Base-by-base conservation (phyloP, 371 early-diverging fungal species). In the Nosema muscidifuracis region DNA sequence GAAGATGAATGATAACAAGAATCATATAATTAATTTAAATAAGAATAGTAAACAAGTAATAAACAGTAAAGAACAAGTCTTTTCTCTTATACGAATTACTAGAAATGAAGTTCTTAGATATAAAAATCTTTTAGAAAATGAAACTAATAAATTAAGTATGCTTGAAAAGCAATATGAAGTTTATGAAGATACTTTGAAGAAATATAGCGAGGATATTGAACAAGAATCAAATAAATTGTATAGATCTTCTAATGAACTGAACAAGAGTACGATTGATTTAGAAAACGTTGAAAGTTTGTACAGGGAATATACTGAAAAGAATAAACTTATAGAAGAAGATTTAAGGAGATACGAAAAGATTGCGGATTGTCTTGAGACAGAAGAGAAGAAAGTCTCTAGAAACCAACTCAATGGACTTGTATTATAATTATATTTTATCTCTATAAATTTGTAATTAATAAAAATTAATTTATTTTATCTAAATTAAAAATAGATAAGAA, bases 121-220 rank as follows among this genome's bases (percentile, higher is more conserved):
- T 33, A 65, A 28, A 30, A 65, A 61, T 40, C 40, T 66, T 42
- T 44, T 73, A 12, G 73, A 73, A 20, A 62, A 65, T 33, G 51
- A 66, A 43, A 57, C 36, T 18, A 51, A 47, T 1, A 73, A 67
- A 47, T 20, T 73, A 18, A 43, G 56, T 6, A 44, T 66, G 40
- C 60, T 66, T 31, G 63, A 67, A 28, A 62, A 73, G 20, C 63
- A 73, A 50, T 51, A 60, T 34, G 62, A 73, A 26, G 62, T 73
- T 47, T 67, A 65, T 36, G 51, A 65, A 18, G 55, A 73, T 38
- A 65, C 63, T 58, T 30, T 73, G 16, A 73, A 44, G 40, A 73
- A 62, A 36, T 66, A 66, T 58, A 64, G 58, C 4, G 67, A 66
- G 10, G 67, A 73, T 20, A 30, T 65, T 51, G 63, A 66, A 1